Base-by-base conservation (phyloP, 345 rosid genomes). In the Firmiana major region DNA sequence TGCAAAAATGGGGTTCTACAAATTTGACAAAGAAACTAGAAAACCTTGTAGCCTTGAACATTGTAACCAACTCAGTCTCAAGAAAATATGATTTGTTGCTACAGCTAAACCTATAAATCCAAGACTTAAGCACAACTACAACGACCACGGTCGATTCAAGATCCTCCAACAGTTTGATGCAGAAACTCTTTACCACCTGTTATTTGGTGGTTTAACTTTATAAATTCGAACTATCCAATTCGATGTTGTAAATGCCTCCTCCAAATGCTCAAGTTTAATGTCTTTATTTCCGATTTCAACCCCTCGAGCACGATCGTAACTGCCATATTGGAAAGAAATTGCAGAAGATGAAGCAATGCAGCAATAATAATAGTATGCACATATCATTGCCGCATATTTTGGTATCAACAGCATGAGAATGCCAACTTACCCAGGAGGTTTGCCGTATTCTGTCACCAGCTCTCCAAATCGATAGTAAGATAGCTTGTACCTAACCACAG, bases 191-290 rank as follows among this genome's bases (percentile, higher is more conserved):
- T 89, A 96, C 93, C 94, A 89, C 88, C 99, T 86, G 57, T 96
- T 96, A 9, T 92, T 90, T 1, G 99, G 98, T 66, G 98, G 97
- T 81, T 96, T 96, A 40, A 96, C 99, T 85, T 84, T 93, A 86
- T 96, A 96, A 85, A 96, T 91, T 36, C 99, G 97, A 76, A 96
- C 93, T 3, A 96, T 96, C 99, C 99, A 96, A 85, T 96, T 96
- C 12, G 97, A 91, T 17, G 98, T 96, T 4, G 99, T 96, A 83
- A 90, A 96, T 21, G 99, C 99, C 86, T 96, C 99, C 83, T 96
- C 99, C 84, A 96, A 78, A 79, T 93, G 84, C 77, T 96, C 94
- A 3, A 96, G 97, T 81, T 96, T 93, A 43, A 96, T 75, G 79
- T 93, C 95, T 84, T 96, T 96, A 74, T 96, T 96, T 78, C 99